phyloP scores from a whole-genome alignment of 306 rosid species.

The Pueraria montana region DNA sequence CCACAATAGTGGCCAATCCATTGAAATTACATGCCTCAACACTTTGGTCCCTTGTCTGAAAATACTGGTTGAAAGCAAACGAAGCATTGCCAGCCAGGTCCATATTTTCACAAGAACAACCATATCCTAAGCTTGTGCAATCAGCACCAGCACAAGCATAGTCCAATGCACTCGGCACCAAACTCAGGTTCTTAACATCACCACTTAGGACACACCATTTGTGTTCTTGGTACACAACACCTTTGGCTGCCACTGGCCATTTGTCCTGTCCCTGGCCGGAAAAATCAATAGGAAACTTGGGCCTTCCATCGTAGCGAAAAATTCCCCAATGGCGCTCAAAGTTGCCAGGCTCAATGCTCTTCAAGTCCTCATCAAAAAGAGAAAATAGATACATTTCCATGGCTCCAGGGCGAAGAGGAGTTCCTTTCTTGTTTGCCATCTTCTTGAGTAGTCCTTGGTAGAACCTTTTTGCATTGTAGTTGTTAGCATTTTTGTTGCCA shows the following conservation, averaged over 20 bases:
- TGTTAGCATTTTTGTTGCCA: constrained; percentile 56
- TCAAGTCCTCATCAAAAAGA: constrained; percentile 71
- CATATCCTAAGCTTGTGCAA: constrained; percentile 64
- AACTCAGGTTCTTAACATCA: constrained; percentile 18
- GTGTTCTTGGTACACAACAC: constrained; percentile 64
- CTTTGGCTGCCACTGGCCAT: constrained; percentile 64
- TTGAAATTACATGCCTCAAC: constrained; percentile 69
- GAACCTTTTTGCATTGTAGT: constrained; percentile 59
- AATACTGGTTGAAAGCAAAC: constrained; percentile 77
- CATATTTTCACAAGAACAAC: constrained; percentile 59
- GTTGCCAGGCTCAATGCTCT: constrained; percentile 69
- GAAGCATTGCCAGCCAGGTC: constrained; percentile 50
- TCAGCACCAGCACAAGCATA: constrained; percentile 73
- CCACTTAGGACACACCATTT: constrained; percentile 66
- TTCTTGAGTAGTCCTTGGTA: constrained; percentile 73
- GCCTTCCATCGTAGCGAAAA: constrained; percentile 66
- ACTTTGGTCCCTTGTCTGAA: constrained; percentile 67
- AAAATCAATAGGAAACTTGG: constrained; percentile 74
- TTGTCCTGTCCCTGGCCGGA: constrained; percentile 56
- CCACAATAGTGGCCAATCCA: constrained; percentile 59
- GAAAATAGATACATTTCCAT: constrained; percentile 66
- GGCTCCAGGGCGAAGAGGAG: constrained; percentile 62
- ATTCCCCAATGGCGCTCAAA: constrained; percentile 97
- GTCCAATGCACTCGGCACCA: neutral
- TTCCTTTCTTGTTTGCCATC: constrained; percentile 62